These are phyloP conservation scores for Morella rubra DNA, from an alignment of 306 rosid species.

Conservation along the genomic window DNA sequence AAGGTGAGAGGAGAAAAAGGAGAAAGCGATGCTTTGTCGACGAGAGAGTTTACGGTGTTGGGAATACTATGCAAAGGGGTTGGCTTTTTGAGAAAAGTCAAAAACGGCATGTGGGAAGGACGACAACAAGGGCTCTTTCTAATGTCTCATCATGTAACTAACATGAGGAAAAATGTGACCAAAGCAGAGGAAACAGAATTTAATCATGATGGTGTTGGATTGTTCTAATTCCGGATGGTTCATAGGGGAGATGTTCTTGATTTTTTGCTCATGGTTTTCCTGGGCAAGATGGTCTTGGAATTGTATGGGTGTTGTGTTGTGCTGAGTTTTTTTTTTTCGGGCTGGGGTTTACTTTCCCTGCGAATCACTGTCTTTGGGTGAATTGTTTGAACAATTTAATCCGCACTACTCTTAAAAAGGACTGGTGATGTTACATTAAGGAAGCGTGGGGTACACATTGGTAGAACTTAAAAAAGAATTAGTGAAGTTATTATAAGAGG, in stretches of 20 bases:
- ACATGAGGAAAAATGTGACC: background rate
- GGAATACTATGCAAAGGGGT: slow-evolving; percentile 4
- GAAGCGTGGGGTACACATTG: no score
- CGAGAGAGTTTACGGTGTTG: background rate
- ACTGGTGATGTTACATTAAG: no score
- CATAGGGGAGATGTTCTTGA: background rate
- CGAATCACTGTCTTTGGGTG: no score
- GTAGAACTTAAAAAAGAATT: no score
- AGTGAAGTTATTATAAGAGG: no score
- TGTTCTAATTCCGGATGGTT: background rate
- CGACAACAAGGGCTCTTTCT: background rate
- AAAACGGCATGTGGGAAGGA: background rate
- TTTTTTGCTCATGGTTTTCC: background rate
- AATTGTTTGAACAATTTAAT: no score
- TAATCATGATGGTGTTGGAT: background rate
- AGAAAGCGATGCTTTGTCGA: background rate
- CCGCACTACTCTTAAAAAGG: no score
- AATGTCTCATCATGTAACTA: background rate
- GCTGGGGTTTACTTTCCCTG: no score
- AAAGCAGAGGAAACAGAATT: background rate
- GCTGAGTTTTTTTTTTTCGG: no score
- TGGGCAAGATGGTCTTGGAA: no score
- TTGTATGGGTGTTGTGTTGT: no score
- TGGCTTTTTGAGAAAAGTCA: background rate
- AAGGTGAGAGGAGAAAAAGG: background rate